Evolutionary conservation across 2,329 filamentous ascomycete species (phyloP).

Genomic region (Dothideomycetidae sp.): DNA sequence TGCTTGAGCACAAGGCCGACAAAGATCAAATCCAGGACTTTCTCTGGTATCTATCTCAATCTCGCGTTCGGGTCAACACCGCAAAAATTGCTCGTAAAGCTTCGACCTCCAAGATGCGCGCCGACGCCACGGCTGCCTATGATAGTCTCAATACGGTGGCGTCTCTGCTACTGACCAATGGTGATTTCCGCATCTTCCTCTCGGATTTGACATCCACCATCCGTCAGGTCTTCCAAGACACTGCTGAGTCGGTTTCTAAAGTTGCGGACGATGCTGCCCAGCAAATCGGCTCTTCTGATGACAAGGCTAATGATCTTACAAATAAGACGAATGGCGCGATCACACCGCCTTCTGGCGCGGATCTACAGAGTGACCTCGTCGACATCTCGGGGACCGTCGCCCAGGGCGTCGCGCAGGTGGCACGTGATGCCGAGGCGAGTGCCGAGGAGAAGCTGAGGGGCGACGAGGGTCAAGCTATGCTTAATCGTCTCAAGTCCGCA

Average conservation of each 20-base stretch:
- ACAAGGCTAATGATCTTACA: constrained; percentile 34
- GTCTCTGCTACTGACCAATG: constrained; percentile 74
- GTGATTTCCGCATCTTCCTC: constrained; percentile 77
- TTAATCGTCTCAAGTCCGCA: constrained; percentile 62
- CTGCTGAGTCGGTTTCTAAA: constrained; percentile 62
- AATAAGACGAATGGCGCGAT: constrained; percentile 26
- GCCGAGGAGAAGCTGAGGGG: constrained; percentile 58
- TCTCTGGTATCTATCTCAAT: constrained; percentile 67
- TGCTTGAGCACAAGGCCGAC: constrained; percentile 69
- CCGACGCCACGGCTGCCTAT: constrained; percentile 62
- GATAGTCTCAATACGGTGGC: constrained; percentile 71
- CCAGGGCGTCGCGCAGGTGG: constrained; percentile 32
- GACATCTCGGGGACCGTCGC: constrained; percentile 33
- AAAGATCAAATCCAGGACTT: constrained; percentile 83
- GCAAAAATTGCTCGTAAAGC: constrained; percentile 48
- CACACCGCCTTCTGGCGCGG: constrained; percentile 41
- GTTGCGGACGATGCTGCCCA: constrained; percentile 63
- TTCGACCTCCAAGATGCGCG: constrained; percentile 48
- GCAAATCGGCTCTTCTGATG: constrained; percentile 52
- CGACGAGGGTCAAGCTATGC: constrained; percentile 56
- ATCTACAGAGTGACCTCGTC: constrained; percentile 40
- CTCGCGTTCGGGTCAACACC: constrained; percentile 54
- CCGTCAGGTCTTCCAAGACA: constrained; percentile 74
- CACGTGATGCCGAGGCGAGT: constrained; percentile 51
- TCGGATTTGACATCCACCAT: constrained; percentile 66